Base-by-base conservation (phyloP, 2,329 filamentous ascomycete genomes). In the Leptodontidium sp. region DNA sequence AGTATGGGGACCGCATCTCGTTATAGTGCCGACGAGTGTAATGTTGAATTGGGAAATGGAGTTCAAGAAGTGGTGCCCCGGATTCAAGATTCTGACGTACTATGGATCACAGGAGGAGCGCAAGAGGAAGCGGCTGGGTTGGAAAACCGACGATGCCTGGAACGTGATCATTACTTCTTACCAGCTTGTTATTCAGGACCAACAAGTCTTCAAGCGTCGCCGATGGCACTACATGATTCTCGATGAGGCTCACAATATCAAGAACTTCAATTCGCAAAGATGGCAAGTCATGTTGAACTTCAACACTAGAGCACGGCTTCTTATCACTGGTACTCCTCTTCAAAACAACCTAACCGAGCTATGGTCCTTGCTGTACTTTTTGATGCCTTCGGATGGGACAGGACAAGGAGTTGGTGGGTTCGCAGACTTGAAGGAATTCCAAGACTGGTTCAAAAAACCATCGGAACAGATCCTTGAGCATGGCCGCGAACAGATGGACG, bases 41-140 rank as follows among this genome's bases (percentile, higher is more conserved):
- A 98, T 99, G 86, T 88, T 99, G 72, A 99, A 99, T 78, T 99
- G 96, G 96, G 97, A 99, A 80, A 98, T 98, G 92, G 96, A 99
- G 81, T 99, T 99, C 86, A 98, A 98, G 78, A 99, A 99, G 79
- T 99, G 95, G 89, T 93, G 94, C 67, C 96, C 97, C 2, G 95
- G 96, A 0, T 99, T 99, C 85, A 98, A 98, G 79, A 97, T 99
- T 66, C 85, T 99, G 68, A 96, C 94, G 0, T 99, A 99, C 82
- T 99, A 98, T 78, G 96, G 97, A 53, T 93, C 91, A 52, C 92
- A 94, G 75, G 94, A 98, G 73, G 96, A 99, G 81, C 91, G 96
- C 57, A 94, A 93, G 78, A 86, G 91, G 73, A 98, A 98, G 80
- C 91, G 97, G 35, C 89, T 91, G 76, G 95, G 96, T 1, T 99